Base-by-base conservation (phyloP, 225 moss, liverwort and hornwort genomes). In the Polytrichum formosum region DNA sequence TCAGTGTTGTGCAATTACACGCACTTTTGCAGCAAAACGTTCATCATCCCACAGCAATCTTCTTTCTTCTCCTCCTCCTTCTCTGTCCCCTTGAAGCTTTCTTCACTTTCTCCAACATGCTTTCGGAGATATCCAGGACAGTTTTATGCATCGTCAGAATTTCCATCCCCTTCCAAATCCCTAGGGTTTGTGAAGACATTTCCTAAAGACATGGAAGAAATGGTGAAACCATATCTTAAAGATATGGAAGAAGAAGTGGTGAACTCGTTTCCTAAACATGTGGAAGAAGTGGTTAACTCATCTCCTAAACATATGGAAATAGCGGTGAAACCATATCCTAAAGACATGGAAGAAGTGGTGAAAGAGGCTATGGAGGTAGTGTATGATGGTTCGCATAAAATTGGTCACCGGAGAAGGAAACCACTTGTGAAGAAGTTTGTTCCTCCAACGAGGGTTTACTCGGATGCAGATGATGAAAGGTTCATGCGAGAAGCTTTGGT, bases 401-500 rank as follows among this genome's bases (percentile, higher is more conserved):
- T 20, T 20, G 58, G 58, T 58, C 23, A 7, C 21, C 21, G 71
- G 35, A 72, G 79, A 17, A 81, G 64, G 74, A 68, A 72, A 73
- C 73, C 67, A 58, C 2, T 46, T 26, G 0, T 72, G 22, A 71
- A 71, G 27, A 53, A 67, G n/a, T 63, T 53, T 55, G 8, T n/a
- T 18, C 20, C 70, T 71, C 71, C 82, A 1, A 73, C 28, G 74
- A 69, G 81, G 55, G 35, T 74, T 55, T 61, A 79, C 18, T 79
- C 87, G 2, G 79, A 53, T 9, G 75, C 77, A 46, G 81, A 90
- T 55, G 97, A 94, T 78, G 76, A 84, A 72, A 81, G 73, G 59
- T 98, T 76, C 68, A 98, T 94, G 94, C 37, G 63, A 65, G 90
- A 87, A 75, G 97, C 97, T 2, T 79, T 98, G 77, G 67, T 64